phyloP scores from a whole-genome alignment of 2,329 filamentous ascomycete genomes.

The Lecanoromycetidae sp. region DNA sequence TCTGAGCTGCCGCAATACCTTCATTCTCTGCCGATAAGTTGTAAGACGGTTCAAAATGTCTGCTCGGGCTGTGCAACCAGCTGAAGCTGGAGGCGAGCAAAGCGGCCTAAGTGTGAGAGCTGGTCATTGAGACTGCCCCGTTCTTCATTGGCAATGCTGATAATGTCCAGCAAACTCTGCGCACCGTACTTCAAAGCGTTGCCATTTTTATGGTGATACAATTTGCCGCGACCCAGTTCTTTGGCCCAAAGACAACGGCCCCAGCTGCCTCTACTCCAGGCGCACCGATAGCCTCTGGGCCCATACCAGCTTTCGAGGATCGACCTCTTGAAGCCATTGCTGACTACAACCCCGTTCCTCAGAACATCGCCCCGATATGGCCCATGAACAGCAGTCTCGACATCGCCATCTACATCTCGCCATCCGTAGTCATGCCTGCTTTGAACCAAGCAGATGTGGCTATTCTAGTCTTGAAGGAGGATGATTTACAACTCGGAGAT shows the following conservation, averaged over 20 bases:
- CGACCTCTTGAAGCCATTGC: constrained; percentile 49
- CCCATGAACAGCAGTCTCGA: constrained; percentile 65
- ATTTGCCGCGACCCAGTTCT: constrained; percentile 44
- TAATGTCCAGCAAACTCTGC: constrained; percentile 28
- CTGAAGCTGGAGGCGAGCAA: constrained; percentile 21
- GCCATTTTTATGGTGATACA: constrained; percentile 49
- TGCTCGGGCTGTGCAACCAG: constrained; percentile 23
- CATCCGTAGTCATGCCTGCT: constrained; percentile 56
- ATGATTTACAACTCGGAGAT: constrained; percentile 65
- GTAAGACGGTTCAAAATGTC: constrained; percentile 22
- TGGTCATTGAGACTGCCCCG: background rate
- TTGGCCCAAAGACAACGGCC: constrained; percentile 28
- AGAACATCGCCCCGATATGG: constrained; percentile 78
- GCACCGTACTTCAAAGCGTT: constrained; percentile 41
- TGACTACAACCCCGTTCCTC: constrained; percentile 52
- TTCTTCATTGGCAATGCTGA: constrained; percentile 8
- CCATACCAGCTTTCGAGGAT: constrained; percentile 52
- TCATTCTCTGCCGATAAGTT: too few species aligned
- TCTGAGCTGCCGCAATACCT: background rate
- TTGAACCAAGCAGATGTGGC: constrained; percentile 54
- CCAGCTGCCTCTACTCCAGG: constrained; percentile 13
- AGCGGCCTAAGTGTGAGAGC: constrained; percentile 24
- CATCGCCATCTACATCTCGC: constrained; percentile 71
- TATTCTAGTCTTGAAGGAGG: constrained; percentile 66
- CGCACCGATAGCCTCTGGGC: constrained; percentile 17